A percentile compares a stretch with the other conserved stretches of the same genome.
phyloP scores from a whole-genome alignment of 2,329 filamentous ascomycete species.

The Triangularia setosa region DNA sequence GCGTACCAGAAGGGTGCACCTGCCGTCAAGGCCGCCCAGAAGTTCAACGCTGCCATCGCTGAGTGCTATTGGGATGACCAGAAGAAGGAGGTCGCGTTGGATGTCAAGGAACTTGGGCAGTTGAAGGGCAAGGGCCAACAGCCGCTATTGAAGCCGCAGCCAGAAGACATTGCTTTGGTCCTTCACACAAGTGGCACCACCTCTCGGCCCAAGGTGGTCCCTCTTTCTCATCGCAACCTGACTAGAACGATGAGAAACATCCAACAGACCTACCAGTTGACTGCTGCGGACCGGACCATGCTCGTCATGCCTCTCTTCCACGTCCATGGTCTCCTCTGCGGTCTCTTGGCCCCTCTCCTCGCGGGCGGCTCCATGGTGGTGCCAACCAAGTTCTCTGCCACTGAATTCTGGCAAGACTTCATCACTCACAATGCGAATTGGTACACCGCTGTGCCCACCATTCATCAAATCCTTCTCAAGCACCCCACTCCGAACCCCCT shows the following conservation, averaged over 20 bases:
- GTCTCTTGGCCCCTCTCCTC: conserved; percentile 71
- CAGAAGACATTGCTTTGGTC: conserved; percentile 78
- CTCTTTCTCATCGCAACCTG: conserved; percentile 76
- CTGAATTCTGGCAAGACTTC: conserved; percentile 80
- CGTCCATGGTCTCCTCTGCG: conserved; percentile 82
- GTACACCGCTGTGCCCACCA: conserved; percentile 92
- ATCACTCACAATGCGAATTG: conserved; percentile 72
- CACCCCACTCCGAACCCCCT: conserved; percentile 63
- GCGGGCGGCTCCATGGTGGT: conserved; percentile 78
- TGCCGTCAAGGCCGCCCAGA: conserved; percentile 71
- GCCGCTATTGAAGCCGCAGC: conserved; percentile 48
- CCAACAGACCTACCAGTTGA: conserved; percentile 70
- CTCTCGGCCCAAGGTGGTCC: conserved; percentile 79
- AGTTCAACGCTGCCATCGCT: conserved; percentile 78
- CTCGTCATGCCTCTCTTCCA: conserved; percentile 90
- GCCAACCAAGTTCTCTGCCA: conserved; percentile 73
- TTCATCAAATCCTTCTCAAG: conserved; percentile 83
- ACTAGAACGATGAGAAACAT: conserved; percentile 83
- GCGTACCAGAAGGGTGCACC: conserved; percentile 63
- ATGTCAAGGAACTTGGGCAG: conserved; percentile 73
- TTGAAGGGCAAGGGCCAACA: conserved; percentile 45
- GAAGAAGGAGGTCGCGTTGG: conserved; percentile 63
- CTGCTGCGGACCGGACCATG: conserved; percentile 69
- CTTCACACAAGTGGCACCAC: conserved; percentile 84
- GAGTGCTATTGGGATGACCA: conserved; percentile 76